Conservation (phyloP, 768 basidiomycete species). For the Phanerochaete carnosa region DNA sequence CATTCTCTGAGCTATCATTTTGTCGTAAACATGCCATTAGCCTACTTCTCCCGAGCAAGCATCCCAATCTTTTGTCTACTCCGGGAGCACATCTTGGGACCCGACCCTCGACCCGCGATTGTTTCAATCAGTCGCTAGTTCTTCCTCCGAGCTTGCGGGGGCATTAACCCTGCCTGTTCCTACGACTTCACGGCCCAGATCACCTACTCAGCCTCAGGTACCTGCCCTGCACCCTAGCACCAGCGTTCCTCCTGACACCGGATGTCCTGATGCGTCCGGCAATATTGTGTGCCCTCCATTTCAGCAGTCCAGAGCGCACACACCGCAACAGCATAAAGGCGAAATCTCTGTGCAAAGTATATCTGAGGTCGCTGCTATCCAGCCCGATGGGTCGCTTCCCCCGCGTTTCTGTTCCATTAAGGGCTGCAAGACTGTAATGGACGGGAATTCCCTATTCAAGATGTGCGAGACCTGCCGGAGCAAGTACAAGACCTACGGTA, state of each 20-base stretch:
- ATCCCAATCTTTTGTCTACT: slow-evolving; percentile 8
- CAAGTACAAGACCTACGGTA: slow-evolving; percentile 50
- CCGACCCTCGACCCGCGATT: slow-evolving; percentile 30
- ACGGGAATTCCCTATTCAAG: slow-evolving; percentile 30
- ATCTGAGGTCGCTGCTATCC: slow-evolving; percentile 15
- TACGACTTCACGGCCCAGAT: background rate
- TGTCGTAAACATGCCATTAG: background rate
- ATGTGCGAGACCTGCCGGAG: slow-evolving; percentile 37
- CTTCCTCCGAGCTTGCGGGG: slow-evolving; percentile 46
- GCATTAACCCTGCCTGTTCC: slow-evolving; percentile 38
- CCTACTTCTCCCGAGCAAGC: background rate
- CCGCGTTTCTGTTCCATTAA: slow-evolving; percentile 49
- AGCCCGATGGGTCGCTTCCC: slow-evolving; percentile 12
- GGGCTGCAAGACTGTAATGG: slow-evolving; percentile 47
- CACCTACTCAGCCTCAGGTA: background rate
- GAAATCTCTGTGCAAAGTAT: slow-evolving; percentile 13
- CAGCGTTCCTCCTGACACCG: background rate
- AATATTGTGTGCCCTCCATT: background rate
- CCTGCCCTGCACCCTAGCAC: background rate
- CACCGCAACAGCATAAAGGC: slow-evolving; percentile 1
- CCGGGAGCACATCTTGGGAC: slow-evolving; percentile 15
- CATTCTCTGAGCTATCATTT: background rate
- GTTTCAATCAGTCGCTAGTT: slow-evolving; percentile 21
- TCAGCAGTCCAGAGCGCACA: background rate
- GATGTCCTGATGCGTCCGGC: background rate